Base-by-base conservation (phyloP, 2,329 filamentous ascomycete genomes). In the Aureobasidium sp. region DNA sequence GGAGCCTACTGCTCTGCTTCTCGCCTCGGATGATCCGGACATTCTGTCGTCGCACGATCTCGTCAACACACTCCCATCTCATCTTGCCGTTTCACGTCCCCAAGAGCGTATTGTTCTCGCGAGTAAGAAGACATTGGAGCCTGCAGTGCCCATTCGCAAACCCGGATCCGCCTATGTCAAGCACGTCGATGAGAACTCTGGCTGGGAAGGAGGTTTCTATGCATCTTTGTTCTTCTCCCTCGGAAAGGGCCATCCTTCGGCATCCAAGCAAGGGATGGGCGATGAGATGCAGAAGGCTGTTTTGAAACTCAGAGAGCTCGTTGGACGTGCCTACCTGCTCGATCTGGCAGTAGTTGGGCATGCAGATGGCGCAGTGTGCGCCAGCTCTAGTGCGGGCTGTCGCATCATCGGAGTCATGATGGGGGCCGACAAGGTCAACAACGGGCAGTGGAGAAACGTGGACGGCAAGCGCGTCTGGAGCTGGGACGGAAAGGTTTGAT, bases 161-260 rank as follows among this genome's bases (percentile, higher is more conserved):
- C 75, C 84, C 64, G 75, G 75, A 27, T 75, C 76, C 12, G 77
- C 81, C 7, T 84, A 88, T 70, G 81, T 82, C 66, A 84, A 83
- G 67, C 90, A 89, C 71, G 81, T 89, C 39, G 89, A 91, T 63
- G 87, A 91, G 70, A 83, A 86, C 1, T 86, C 90, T 44, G 91
- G 90, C 34, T 95, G 90, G 90, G 90, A 95, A 72, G 90, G 91
- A 20, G 91, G 91, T 1, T 96, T 95, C 78, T 95, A 88, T 74
- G 82, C 83, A 15, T 83, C 85, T 68, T 87, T 94, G 75, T 95
- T 95, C 74, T 92, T 88, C 84, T 87, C 86, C 56, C 78, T 95
- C 0, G 91, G 89, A 4, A 37, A 44, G 12, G 25, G 74, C 4
- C 51, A 60, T 22, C 48, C 53, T 17, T 63, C 68, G 9, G 70